These are phyloP conservation scores for Pyrus bretschneideri DNA, from an alignment of 306 rosid genomes.

Conservation along the genomic window DNA sequence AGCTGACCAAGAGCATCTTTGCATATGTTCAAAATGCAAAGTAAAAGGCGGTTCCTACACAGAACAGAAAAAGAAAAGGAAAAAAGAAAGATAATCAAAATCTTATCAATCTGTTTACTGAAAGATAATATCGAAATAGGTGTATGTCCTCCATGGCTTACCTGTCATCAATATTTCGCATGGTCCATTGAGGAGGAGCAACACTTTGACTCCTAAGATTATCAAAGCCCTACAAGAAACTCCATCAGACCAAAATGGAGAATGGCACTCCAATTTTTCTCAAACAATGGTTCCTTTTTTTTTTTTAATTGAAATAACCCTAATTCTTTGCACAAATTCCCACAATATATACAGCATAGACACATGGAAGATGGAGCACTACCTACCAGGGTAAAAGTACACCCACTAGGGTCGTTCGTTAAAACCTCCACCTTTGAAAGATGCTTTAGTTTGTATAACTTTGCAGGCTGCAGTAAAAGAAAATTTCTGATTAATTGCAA, in stretches of 20 bases:
- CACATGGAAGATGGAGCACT: slow-evolving; percentile 26
- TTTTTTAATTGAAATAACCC: slow-evolving; percentile 7
- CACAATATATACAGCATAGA: neutral
- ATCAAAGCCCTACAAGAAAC: slow-evolving; percentile 74
- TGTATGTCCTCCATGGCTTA: slow-evolving; percentile 12
- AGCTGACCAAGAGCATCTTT: slow-evolving; percentile 74
- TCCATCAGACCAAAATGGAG: slow-evolving; percentile 13
- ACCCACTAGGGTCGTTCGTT: slow-evolving; percentile 82
- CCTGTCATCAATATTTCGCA: slow-evolving; percentile 97
- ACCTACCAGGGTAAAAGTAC: slow-evolving; percentile 95
- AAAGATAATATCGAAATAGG: neutral
- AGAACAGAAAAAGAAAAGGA: neutral
- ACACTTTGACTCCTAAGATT: slow-evolving; percentile 80
- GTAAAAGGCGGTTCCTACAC: slow-evolving; percentile 80
- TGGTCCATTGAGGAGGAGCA: slow-evolving; percentile 97
- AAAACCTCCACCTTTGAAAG: slow-evolving; percentile 88
- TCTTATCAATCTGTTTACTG: slow-evolving; percentile 14
- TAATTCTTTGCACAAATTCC: neutral
- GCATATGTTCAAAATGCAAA: slow-evolving; percentile 68
- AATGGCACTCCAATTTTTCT: neutral
- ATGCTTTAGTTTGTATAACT: slow-evolving; percentile 91
- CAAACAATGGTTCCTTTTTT: slow-evolving; percentile 10
- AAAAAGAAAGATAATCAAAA: neutral
- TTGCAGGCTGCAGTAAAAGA: slow-evolving; percentile 68
- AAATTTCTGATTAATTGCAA: neutral